phyloP scores from a whole-genome alignment of 306 rosid genomes.

The Alnus rubra region DNA sequence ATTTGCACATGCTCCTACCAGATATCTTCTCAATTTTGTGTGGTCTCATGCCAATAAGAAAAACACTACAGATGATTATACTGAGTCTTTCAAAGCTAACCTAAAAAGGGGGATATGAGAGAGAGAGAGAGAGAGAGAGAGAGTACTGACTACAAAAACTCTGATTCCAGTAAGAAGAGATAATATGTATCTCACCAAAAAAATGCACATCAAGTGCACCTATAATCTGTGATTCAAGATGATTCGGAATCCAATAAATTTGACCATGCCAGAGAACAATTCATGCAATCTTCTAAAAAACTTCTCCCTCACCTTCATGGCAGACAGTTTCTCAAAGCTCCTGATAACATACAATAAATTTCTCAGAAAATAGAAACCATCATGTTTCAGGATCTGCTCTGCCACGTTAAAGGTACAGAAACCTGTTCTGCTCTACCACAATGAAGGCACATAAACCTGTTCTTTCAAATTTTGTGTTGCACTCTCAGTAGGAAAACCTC shows the following conservation, averaged over 20 bases:
- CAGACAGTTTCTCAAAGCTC: slow-evolving; percentile 21
- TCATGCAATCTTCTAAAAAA: slow-evolving; percentile 10
- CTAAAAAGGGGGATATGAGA: background rate
- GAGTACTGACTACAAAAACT: background rate
- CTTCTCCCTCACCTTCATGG: slow-evolving; percentile 18
- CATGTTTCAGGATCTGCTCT: slow-evolving; percentile 7
- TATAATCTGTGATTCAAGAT: slow-evolving; percentile 7
- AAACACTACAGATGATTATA: too few species aligned
- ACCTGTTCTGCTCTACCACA: slow-evolving; percentile 63
- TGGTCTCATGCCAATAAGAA: background rate
- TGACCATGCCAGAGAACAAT: slow-evolving; percentile 8
- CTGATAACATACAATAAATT: slow-evolving; percentile 7
- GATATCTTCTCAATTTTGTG: slow-evolving; percentile 1
- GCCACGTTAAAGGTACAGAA: slow-evolving; percentile 9
- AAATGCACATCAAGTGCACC: slow-evolving; percentile 8
- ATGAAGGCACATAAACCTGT: slow-evolving; percentile 90
- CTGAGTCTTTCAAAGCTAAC: too few species aligned
- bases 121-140: background rate
- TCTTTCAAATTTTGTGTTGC: slow-evolving; percentile 97
- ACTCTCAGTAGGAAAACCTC: slow-evolving; percentile 93
- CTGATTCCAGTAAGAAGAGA: background rate
- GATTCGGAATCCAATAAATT: slow-evolving; percentile 20
- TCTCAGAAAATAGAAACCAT: slow-evolving; percentile 17
- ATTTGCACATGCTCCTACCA: slow-evolving; percentile 22
- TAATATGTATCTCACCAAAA: slow-evolving; percentile 24